Conservation (phyloP, 768 basidiomycete species). For the Pleurotus eryngii region DNA sequence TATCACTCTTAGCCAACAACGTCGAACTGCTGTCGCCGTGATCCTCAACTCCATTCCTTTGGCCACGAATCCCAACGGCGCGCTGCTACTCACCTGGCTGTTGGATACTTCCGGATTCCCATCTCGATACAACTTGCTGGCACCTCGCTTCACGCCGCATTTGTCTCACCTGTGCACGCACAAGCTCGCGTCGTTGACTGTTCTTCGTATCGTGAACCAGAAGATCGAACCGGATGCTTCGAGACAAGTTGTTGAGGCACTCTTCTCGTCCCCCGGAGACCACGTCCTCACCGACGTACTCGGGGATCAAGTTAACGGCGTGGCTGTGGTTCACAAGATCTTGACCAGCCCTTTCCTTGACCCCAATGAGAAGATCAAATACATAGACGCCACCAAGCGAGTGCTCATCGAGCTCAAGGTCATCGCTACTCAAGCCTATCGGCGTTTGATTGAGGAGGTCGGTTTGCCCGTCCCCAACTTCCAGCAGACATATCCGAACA, state of each 20-base stretch:
- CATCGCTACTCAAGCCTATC: conserved; percentile 91
- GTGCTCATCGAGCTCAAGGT: conserved; percentile 91
- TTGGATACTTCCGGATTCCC: conserved; percentile 93
- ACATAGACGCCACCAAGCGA: conserved; percentile 84
- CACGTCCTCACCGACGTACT: conserved; percentile 92
- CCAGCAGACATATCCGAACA: conserved; percentile 73
- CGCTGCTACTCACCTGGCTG: conserved; percentile 93
- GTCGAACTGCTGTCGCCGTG: conserved; percentile 90
- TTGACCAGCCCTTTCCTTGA: conserved; percentile 85
- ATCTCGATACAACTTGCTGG: conserved; percentile 90
- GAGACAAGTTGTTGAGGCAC: conserved; percentile 77
- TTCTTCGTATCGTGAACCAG: conserved; percentile 95
- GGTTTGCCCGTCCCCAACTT: conserved; percentile 87
- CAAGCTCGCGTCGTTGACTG: conserved; percentile 93
- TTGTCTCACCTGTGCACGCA: conserved; percentile 96
- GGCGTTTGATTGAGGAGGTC: conserved; percentile 91
- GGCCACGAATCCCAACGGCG: conserved; percentile 97
- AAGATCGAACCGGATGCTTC: conserved; percentile 90
- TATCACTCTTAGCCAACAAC: conserved; percentile 86
- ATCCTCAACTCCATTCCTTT: conserved; percentile 97
- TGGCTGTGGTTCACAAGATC: conserved; percentile 90
- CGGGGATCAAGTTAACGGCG: conserved; percentile 94
- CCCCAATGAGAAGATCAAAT: conserved; percentile 58
- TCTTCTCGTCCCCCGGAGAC: conserved; percentile 88
- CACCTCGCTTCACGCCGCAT: conserved; percentile 95